Evolutionary conservation across 305 asterid genomes (phyloP).

Genomic region (Ilex paraguariensis): DNA sequence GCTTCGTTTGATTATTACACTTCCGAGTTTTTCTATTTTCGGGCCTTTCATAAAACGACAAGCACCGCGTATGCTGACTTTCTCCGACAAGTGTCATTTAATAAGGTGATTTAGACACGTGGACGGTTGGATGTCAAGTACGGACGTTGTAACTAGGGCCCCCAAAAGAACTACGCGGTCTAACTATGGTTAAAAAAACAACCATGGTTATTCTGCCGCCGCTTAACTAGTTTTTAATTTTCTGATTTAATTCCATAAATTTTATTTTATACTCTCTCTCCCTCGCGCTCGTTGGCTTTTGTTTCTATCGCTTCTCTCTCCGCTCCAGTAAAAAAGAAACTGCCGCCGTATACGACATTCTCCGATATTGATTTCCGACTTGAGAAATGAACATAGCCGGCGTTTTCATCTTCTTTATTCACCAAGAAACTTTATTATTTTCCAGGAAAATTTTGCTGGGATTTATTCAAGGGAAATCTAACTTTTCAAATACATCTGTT

Average conservation of each 20-base stretch:
- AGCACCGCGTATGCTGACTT: slow-evolving; percentile 31
- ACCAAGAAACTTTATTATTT: too few species aligned
- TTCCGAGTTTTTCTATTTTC: slow-evolving; percentile 28
- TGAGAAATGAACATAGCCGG: too few species aligned
- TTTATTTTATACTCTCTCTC: not conserved
- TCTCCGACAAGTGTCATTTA: slow-evolving; percentile 61
- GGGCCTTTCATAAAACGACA: slow-evolving; percentile 24
- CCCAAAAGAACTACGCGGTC: not conserved
- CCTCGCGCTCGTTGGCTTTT: too few species aligned
- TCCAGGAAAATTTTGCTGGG: too few species aligned
- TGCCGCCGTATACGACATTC: too few species aligned
- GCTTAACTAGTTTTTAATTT: slow-evolving; percentile 7
- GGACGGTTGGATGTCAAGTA: slow-evolving; percentile 32
- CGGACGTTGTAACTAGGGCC: not conserved
- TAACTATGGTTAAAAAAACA: slow-evolving; percentile 8
- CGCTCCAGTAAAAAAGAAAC: too few species aligned
- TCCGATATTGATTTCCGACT: too few species aligned
- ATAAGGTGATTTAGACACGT: slow-evolving; percentile 39
- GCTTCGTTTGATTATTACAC: not conserved
- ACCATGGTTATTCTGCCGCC: slow-evolving; percentile 40
- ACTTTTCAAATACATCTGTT: too few species aligned
- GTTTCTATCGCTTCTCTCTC: too few species aligned
- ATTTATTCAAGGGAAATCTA: too few species aligned
- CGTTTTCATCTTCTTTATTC: too few species aligned
- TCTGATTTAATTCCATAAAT: slow-evolving; percentile 14